Evolutionary conservation across 1,139 yeast genomes (phyloP).

Genomic region (Suhomyces choctaworum): DNA sequence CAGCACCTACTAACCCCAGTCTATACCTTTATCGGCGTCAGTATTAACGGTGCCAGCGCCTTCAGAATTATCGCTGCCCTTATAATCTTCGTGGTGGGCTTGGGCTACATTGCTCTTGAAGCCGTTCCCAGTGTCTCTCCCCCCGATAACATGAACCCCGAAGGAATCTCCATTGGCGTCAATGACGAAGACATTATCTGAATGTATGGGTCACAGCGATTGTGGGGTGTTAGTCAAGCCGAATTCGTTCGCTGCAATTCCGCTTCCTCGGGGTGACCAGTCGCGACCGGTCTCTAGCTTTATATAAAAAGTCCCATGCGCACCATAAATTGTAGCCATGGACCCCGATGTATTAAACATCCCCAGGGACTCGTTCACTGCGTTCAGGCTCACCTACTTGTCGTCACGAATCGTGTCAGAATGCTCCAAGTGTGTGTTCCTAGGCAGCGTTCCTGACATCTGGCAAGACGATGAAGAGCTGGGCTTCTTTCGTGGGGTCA

Average conservation of each 20-base stretch:
- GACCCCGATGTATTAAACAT: constrained; percentile 7
- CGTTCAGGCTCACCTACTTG: constrained; percentile 59
- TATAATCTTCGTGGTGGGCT: constrained; percentile 58
- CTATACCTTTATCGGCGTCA: constrained; percentile 65
- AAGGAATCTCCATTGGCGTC: constrained; percentile 47
- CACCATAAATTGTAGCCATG: constrained; percentile 1
- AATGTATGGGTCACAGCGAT: neutral
- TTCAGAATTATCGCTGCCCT: constrained; percentile 57
- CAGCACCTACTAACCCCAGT: constrained; percentile 36
- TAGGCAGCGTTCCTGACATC: constrained; percentile 66
- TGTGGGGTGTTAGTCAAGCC: no score
- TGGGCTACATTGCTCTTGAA: constrained; percentile 60
- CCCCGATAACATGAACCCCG: constrained; percentile 71
- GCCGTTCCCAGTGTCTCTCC: constrained; percentile 69
- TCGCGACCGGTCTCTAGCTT: constrained; percentile 1
- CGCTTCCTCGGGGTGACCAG: no score
- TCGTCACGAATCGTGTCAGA: constrained; percentile 51
- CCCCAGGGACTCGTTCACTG: constrained; percentile 55
- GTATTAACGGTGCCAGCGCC: constrained; percentile 59
- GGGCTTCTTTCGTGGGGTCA: constrained; percentile 18
- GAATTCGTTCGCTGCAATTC: no score
- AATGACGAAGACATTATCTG: constrained; percentile 45
- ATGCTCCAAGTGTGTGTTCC: constrained; percentile 49
- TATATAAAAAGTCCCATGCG: no score
- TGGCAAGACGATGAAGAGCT: constrained; percentile 50